Evolutionary conservation across 1,284 basidiomycete genomes (phyloP).

Genomic region (Cutaneotrichosporon mucoides): DNA sequence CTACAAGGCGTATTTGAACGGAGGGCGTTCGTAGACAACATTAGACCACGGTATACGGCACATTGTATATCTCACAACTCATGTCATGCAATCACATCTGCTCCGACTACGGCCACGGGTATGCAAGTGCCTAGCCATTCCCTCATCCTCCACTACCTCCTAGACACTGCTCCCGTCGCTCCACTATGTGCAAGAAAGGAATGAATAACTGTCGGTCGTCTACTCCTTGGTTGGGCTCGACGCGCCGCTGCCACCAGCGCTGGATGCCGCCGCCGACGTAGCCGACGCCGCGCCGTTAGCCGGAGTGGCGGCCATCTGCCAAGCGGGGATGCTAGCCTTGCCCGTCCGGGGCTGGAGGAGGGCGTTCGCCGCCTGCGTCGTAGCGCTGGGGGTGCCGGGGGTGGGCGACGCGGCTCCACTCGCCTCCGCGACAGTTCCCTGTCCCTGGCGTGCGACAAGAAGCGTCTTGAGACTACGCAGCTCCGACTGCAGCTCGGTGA

Average conservation of each 20-base stretch:
- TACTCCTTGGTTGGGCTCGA: constrained; percentile 20
- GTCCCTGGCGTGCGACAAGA: constrained; percentile 67
- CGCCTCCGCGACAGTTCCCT: not conserved
- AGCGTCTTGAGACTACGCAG: constrained; percentile 92
- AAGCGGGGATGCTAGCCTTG: constrained; percentile 72
- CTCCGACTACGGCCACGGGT: too few relatives aligned
- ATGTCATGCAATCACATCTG: too few relatives aligned
- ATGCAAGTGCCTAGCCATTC: too few relatives aligned
- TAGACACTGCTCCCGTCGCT: too few relatives aligned
- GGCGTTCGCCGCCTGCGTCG: constrained; percentile 38
- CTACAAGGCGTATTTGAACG: too few relatives aligned
- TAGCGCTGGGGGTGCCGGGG: constrained; percentile 7
- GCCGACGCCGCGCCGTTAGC: constrained; percentile 10
- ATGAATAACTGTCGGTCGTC: not conserved
- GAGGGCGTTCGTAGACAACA: too few relatives aligned
- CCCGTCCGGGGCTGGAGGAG: constrained; percentile 42
- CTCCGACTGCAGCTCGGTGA: constrained; percentile 74
- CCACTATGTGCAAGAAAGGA: too few relatives aligned
- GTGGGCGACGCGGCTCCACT: not conserved
- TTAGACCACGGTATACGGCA: too few relatives aligned
- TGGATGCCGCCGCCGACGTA: not conserved
- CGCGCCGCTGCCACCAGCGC: constrained; percentile 14
- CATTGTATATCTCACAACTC: too few relatives aligned
- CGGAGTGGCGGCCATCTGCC: constrained; percentile 59
- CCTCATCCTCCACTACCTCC: too few relatives aligned